A percentile compares a stretch with the other conserved stretches of the same genome.
Evolutionary conservation across 2,329 filamentous ascomycete species (phyloP).

Genomic region (Penicillium palitans): DNA sequence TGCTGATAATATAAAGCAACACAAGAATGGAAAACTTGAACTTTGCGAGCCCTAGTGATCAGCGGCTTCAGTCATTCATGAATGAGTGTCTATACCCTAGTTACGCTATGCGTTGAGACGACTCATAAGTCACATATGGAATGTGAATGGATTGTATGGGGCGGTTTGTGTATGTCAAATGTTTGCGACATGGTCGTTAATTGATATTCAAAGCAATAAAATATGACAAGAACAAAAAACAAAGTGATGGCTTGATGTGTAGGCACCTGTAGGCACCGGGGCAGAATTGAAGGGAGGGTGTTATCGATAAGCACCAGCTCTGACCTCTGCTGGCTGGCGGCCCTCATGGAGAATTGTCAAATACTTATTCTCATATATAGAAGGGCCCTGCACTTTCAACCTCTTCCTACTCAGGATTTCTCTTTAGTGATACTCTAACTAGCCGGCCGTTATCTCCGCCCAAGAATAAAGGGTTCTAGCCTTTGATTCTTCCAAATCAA

Average conservation of each 20-base stretch:
- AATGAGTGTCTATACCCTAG: too few species aligned
- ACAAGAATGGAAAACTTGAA: too few species aligned
- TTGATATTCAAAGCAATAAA: not conserved
- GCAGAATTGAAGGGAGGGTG: too few species aligned
- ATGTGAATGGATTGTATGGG: not conserved
- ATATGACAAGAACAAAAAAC: too few species aligned
- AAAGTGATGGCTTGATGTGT: not conserved
- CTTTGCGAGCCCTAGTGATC: too few species aligned
- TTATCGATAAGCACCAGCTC: conserved; percentile 9
- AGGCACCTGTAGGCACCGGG: not conserved
- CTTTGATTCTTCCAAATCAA: not conserved
- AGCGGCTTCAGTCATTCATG: too few species aligned
- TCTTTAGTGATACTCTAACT: too few species aligned
- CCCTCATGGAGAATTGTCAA: not conserved
- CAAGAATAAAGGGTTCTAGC: not conserved
- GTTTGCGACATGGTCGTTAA: not conserved
- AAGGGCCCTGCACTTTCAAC: not conserved
- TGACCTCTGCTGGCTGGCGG: not conserved
- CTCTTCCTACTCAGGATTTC: not conserved
- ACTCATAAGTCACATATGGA: not conserved
- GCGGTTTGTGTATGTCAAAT: not conserved
- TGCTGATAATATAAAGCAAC: too few species aligned
- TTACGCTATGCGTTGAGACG: too few species aligned
- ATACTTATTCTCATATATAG: too few species aligned
- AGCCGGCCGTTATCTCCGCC: too few species aligned